Conservation (phyloP, 305 asterid species). For the Rubia occidens region DNA sequence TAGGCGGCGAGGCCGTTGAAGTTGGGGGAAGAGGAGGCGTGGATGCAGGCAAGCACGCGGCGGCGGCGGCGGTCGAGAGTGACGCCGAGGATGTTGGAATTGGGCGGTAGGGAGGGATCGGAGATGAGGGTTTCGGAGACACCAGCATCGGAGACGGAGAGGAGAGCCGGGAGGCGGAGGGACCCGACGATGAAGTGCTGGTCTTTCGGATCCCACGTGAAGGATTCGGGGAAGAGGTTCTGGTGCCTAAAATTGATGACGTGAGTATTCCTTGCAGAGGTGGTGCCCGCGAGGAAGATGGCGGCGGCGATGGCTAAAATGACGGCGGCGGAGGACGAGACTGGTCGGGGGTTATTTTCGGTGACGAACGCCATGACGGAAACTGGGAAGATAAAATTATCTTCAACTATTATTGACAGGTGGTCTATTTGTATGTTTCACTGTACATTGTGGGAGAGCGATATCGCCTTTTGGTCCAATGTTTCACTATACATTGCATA, state of each 20-base stretch:
- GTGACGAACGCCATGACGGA: not conserved
- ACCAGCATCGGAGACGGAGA: conserved; percentile 81
- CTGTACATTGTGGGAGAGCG: too few species aligned
- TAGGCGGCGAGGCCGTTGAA: conserved; percentile 57
- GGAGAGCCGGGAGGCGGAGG: conserved; percentile 39
- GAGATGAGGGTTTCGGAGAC: conserved; percentile 47
- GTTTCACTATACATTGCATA: too few species aligned
- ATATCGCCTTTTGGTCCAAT: too few species aligned
- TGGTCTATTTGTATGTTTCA: too few species aligned
- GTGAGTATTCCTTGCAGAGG: conserved; percentile 37
- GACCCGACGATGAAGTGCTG: conserved; percentile 82
- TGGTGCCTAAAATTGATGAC: conserved; percentile 58
- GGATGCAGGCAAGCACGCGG: conserved; percentile 74
- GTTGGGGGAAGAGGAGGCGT: conserved; percentile 29
- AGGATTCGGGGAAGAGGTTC: conserved; percentile 62
- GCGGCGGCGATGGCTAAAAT: not conserved
- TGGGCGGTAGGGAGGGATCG: conserved; percentile 41
- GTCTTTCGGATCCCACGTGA: conserved; percentile 62
- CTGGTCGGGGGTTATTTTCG: not conserved
- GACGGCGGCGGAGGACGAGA: not conserved
- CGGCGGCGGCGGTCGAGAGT: conserved; percentile 45
- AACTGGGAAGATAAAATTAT: not conserved
- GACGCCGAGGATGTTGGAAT: conserved; percentile 49
- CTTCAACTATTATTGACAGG: too few species aligned
- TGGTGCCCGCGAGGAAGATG: conserved; percentile 16